Conservation (phyloP, 192 early-diverging fungal species). For the Dissophora globulifera region DNA sequence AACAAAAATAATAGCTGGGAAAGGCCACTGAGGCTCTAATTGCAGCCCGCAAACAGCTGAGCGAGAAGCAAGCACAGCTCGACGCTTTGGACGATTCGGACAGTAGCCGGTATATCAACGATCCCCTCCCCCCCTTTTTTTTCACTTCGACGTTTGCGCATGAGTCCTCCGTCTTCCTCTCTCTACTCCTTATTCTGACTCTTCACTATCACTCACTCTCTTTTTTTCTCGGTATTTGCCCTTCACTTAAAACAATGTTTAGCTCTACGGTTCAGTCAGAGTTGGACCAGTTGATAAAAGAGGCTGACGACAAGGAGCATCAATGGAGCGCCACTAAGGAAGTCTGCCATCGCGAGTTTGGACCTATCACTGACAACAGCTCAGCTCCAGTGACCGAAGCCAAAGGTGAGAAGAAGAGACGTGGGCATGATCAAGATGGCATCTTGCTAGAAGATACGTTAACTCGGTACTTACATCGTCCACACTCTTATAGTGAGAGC, state of each 20-base stretch:
- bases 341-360: constrained; percentile 43
- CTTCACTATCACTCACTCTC: neutral
- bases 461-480: no score
- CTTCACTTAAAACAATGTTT: no score
- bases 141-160: no score
- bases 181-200: neutral
- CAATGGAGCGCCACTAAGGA: constrained; percentile 49
- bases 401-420: constrained; percentile 36
- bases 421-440: no score
- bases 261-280: constrained; percentile 16
- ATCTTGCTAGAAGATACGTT: no score
- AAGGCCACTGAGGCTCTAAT: constrained; percentile 31
- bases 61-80: constrained; percentile 15
- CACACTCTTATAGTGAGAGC: constrained; percentile 33
- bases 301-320: constrained; percentile 19
- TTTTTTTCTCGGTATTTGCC: neutral
- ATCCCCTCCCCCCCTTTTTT: no score
- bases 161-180: neutral
- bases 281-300: constrained; percentile 17
- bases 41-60: constrained; percentile 6
- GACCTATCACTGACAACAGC: constrained; percentile 22
- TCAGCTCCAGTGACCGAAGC: constrained; percentile 13
- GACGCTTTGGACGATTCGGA: constrained; percentile 1
- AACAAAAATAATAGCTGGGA: constrained; percentile 26
- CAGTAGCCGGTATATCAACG: constrained; percentile 11